These are phyloP conservation scores for Pythium sukuiense DNA, from an alignment of 352 stramenopile species.

Conservation along the genomic window DNA sequence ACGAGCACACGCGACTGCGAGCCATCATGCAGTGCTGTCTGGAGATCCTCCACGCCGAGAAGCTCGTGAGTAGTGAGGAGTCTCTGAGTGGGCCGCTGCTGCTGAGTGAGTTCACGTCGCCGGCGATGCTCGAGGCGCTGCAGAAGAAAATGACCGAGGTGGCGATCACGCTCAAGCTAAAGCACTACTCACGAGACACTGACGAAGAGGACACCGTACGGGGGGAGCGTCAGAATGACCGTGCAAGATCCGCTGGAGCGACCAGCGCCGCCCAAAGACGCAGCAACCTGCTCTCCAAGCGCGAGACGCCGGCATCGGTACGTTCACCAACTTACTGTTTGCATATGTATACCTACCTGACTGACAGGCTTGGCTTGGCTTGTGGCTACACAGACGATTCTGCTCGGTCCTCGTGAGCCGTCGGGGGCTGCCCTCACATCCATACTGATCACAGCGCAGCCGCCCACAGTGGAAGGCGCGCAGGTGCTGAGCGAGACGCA, in stretches of 20 bases:
- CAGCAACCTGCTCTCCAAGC: slow-evolving; percentile 57
- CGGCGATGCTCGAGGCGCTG: slow-evolving; percentile 50
- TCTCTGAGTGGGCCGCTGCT: slow-evolving; percentile 31
- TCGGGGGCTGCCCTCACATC: slow-evolving; percentile 44
- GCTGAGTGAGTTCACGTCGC: slow-evolving; percentile 50
- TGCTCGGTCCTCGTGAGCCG: slow-evolving; percentile 52
- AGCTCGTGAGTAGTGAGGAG: slow-evolving; percentile 25
- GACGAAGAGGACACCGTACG: background rate
- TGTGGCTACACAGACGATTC: slow-evolving; percentile 39
- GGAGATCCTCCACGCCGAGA: slow-evolving; percentile 56
- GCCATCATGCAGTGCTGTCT: slow-evolving; percentile 63
- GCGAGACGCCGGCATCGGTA: slow-evolving; percentile 39
- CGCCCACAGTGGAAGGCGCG: slow-evolving; percentile 49
- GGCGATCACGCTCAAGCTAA: slow-evolving; percentile 55
- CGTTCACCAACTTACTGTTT: background rate
- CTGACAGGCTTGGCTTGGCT: too few relatives aligned
- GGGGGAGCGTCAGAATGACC: background rate
- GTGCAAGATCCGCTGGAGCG: background rate
- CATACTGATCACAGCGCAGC: slow-evolving; percentile 50
- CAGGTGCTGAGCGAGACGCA: slow-evolving; percentile 45
- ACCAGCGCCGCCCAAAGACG: slow-evolving; percentile 26
- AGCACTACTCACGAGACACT: slow-evolving; percentile 27
- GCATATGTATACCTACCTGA: too few relatives aligned
- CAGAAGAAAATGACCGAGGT: slow-evolving; percentile 74
- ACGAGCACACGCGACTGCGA: slow-evolving; percentile 44